phyloP scores from a whole-genome alignment of 148 eudicot genomes.

The Fagopyrum tataricum region DNA sequence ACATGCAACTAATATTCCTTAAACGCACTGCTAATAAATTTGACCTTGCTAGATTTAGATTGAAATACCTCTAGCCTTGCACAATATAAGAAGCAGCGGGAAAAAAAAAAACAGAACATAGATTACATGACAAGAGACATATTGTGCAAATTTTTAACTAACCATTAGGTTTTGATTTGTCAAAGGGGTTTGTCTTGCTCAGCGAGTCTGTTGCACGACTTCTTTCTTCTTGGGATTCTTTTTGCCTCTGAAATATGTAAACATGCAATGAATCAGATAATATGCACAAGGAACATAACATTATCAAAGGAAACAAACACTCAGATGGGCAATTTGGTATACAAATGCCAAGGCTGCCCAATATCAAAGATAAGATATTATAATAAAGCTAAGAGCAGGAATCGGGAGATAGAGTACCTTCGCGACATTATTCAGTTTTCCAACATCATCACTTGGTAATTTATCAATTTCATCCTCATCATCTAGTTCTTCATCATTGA shows the following conservation, averaged over 20 bases:
- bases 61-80: not conserved
- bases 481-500: constrained; percentile 65
- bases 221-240: constrained; percentile 28
- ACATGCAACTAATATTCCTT: no score
- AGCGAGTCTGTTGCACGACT: constrained; percentile 41
- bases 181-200: constrained; percentile 23
- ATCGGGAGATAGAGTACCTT: constrained; percentile 50
- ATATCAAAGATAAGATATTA: not conserved
- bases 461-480: constrained; percentile 48
- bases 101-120: not conserved
- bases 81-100: no score
- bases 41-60: not conserved
- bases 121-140: not conserved
- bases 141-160: constrained; percentile 5
- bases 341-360: not conserved
- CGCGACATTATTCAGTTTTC: constrained; percentile 18
- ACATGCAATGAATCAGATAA: no score
- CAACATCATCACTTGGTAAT: constrained; percentile 20
- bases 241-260: constrained; percentile 14
- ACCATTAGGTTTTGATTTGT: constrained; percentile 36
- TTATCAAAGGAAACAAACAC: no score
- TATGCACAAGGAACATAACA: no score
- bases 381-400: not conserved
- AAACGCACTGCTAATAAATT: no score
- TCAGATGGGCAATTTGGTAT: no score